phyloP scores from a whole-genome alignment of 2,329 filamentous ascomycete species.

The Fusarium sp. region DNA sequence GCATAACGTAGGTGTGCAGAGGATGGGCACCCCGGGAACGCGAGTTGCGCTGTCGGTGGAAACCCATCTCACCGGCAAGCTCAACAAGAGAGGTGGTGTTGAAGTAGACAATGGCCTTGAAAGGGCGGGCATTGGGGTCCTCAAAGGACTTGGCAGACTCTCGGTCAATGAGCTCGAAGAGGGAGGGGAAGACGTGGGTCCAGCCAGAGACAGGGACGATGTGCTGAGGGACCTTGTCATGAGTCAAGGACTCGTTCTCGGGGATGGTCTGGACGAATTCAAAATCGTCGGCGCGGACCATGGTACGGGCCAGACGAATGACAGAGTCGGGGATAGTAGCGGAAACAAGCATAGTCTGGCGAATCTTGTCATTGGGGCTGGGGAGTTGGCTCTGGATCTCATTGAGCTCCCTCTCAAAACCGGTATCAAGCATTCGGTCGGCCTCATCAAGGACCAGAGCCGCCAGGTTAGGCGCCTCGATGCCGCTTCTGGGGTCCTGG shows the following conservation, averaged over 20 bases:
- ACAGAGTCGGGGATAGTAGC: constrained; percentile 90
- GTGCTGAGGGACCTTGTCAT: constrained; percentile 83
- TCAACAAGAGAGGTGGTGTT: constrained; percentile 78
- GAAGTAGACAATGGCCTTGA: constrained; percentile 97
- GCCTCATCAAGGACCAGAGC: constrained; percentile 96
- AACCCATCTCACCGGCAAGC: constrained; percentile 64
- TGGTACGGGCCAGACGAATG: constrained; percentile 76
- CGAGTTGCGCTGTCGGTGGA: constrained; percentile 51
- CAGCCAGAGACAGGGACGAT: constrained; percentile 71
- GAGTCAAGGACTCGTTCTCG: constrained; percentile 82
- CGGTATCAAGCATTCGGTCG: constrained; percentile 98
- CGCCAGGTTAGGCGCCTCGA: constrained; percentile 80
- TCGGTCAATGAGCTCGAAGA: constrained; percentile 77
- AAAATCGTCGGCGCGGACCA: constrained; percentile 80
- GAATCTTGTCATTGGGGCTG: constrained; percentile 64
- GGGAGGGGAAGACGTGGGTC: constrained; percentile 76
- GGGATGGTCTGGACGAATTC: constrained; percentile 90
- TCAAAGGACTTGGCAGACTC: constrained; percentile 58
- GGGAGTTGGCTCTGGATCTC: constrained; percentile 71
- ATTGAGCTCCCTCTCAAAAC: constrained; percentile 72
- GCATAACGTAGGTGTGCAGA: constrained; percentile 65
- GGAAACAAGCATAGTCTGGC: constrained; percentile 94
- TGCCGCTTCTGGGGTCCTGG: constrained; percentile 66
- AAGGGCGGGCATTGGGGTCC: constrained; percentile 62
- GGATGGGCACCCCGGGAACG: constrained; percentile 48